These are phyloP conservation scores for Pythium pyrilobum DNA, from an alignment of 352 stramenopile genomes.

Conservation along the genomic window DNA sequence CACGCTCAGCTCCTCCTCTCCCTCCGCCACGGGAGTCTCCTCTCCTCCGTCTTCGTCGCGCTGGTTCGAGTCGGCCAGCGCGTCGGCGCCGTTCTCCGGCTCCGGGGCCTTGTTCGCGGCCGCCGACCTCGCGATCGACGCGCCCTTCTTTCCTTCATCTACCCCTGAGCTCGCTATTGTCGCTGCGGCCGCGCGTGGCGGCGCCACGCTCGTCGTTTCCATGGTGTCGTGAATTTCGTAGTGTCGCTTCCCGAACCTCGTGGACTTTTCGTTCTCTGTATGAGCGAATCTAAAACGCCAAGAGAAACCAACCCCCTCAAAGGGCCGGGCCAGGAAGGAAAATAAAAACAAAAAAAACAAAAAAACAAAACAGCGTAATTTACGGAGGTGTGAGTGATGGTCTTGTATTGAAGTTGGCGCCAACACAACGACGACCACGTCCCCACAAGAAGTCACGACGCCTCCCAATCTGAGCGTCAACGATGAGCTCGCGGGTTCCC, in stretches of 20 bases:
- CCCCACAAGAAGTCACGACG: background rate
- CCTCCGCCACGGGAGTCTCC: constrained; percentile 12
- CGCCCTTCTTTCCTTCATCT: background rate
- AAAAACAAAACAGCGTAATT: constrained; percentile 6
- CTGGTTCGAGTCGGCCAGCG: background rate
- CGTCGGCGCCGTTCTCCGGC: background rate
- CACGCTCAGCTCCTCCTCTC: constrained; percentile 15
- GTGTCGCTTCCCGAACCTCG: background rate
- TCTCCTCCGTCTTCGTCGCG: constrained; percentile 7
- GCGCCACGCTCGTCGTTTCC: constrained; percentile 6
- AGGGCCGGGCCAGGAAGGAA: constrained; percentile 1
- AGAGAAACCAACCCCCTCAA: background rate
- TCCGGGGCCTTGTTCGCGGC: background rate
- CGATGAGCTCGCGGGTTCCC: too few species aligned
- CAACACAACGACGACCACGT: background rate
- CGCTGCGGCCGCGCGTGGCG: background rate
- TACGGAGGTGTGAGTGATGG: constrained; percentile 25
- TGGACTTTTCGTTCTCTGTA: background rate
- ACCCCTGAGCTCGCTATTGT: background rate
- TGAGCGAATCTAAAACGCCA: background rate
- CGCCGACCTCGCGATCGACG: constrained; percentile 2
- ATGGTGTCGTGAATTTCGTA: background rate
- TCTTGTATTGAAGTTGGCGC: constrained; percentile 26
- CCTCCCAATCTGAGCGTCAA: background rate
- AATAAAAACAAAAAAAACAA: too few species aligned